phyloP scores from a whole-genome alignment of 2,329 filamentous ascomycete genomes.

The Colletotrichum simmondsii region DNA sequence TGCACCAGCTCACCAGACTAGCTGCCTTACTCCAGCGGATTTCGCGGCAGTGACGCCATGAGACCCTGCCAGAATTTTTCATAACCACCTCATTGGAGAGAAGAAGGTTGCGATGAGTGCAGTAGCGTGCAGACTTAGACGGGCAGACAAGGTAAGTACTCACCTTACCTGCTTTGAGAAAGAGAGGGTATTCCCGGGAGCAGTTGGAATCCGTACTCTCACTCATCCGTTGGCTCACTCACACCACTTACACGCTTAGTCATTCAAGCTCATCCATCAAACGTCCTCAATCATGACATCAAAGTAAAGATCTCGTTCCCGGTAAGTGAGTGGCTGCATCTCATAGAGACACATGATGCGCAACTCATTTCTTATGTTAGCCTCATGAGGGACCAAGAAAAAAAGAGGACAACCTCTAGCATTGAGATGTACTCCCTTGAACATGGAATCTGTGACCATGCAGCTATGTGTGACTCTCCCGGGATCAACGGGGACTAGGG shows the following conservation, averaged over 20 bases:
- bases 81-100: background rate
- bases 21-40: background rate
- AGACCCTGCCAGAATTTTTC: background rate
- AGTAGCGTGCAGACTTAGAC: no score
- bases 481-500: background rate
- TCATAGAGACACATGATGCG: background rate
- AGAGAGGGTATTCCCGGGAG: conserved; percentile 9
- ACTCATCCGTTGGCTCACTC: background rate
- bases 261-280: background rate
- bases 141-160: no score
- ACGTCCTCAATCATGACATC: background rate
- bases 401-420: background rate
- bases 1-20: background rate
- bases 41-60: background rate
- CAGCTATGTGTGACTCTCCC: background rate
- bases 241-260: background rate
- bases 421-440: background rate
- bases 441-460: background rate
- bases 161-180: background rate
- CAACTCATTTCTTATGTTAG: background rate
- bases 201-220: background rate
- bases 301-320: background rate
- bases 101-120: background rate
- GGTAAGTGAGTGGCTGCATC: background rate
- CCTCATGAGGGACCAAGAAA: background rate